A percentile compares a stretch with the other conserved stretches of the same genome.
These are phyloP conservation scores for Lactarius quietus DNA, from an alignment of 768 basidiomycete species.

Conservation along the genomic window DNA sequence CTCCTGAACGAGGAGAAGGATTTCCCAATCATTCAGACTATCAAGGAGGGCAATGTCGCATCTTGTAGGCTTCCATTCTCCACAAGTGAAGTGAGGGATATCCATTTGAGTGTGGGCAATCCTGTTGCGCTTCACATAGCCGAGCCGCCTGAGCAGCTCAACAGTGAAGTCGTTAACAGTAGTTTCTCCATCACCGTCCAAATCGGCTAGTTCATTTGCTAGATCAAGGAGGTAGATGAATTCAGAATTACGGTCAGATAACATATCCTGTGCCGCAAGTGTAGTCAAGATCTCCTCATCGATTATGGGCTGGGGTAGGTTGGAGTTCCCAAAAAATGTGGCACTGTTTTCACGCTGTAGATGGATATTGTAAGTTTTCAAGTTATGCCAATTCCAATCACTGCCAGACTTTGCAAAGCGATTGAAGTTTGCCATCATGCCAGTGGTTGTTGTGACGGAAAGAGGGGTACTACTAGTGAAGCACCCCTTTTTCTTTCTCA, in stretches of 20 bases:
- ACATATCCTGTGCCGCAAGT: not conserved
- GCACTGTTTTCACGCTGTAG: not conserved
- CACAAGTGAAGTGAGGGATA: not conserved
- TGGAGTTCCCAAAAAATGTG: not conserved
- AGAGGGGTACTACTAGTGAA: too few relatives aligned
- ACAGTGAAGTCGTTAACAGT: constrained; percentile 13
- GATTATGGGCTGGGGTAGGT: not conserved
- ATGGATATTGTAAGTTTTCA: constrained; percentile 2
- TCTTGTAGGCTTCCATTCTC: not conserved
- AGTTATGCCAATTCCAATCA: not conserved
- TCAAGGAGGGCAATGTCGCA: constrained; percentile 8
- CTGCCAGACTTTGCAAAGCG: constrained; percentile 9
- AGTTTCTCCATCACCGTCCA: not conserved
- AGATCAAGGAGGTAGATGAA: constrained; percentile 1
- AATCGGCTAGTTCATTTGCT: not conserved
- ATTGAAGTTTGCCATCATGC: constrained; percentile 7
- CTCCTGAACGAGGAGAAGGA: constrained; percentile 17
- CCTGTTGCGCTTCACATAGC: constrained; percentile 4
- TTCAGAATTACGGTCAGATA: not conserved
- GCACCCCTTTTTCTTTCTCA: too few relatives aligned
- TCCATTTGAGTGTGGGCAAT: not conserved
- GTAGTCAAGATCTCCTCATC: not conserved
- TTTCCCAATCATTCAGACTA: constrained; percentile 1
- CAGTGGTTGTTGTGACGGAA: not conserved
- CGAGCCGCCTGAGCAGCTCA: not conserved